A percentile compares a stretch with the other conserved stretches of the same genome.
These are phyloP conservation scores for Russula vinacea DNA, from an alignment of 768 basidiomycete species.

Conservation along the genomic window DNA sequence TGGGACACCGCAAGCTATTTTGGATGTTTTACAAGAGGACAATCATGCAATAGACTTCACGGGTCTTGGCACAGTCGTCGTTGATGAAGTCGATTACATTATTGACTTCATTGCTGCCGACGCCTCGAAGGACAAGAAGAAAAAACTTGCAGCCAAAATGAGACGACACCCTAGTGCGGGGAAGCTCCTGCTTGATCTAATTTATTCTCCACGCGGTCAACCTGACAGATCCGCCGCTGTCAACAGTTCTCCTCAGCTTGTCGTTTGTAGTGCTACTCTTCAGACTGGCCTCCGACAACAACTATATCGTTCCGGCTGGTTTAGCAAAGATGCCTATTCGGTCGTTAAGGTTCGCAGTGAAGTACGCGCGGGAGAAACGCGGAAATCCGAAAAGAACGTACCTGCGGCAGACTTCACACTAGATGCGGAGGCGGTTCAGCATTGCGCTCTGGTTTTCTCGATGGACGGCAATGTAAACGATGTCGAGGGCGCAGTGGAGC, in stretches of 20 bases:
- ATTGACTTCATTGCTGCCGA: slow-evolving; percentile 52
- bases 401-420: background rate
- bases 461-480: slow-evolving; percentile 52
- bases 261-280: slow-evolving; percentile 71
- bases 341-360: slow-evolving; percentile 31
- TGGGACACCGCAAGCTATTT: slow-evolving; percentile 64
- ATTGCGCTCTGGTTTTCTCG: slow-evolving; percentile 63
- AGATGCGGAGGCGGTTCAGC: slow-evolving; percentile 34
- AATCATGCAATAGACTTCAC: slow-evolving; percentile 45
- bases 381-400: background rate
- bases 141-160: slow-evolving; percentile 44
- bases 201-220: slow-evolving; percentile 42
- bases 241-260: slow-evolving; percentile 50
- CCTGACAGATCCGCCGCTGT: slow-evolving; percentile 29
- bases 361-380: background rate
- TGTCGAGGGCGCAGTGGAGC: slow-evolving; percentile 45
- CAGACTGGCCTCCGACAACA: slow-evolving; percentile 52
- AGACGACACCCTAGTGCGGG: slow-evolving; percentile 57
- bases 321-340: slow-evolving; percentile 34
- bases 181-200: slow-evolving; percentile 53
- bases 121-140: slow-evolving; percentile 40
- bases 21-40: slow-evolving; percentile 52
- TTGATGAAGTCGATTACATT: slow-evolving; percentile 76
- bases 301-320: slow-evolving; percentile 57
- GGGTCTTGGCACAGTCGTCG: slow-evolving; percentile 54